Evolutionary conservation across 352 stramenopile species (phyloP), one percentile per base, ranked within the genome.

Genomic region (Pythium aphanidermatum): DNA sequence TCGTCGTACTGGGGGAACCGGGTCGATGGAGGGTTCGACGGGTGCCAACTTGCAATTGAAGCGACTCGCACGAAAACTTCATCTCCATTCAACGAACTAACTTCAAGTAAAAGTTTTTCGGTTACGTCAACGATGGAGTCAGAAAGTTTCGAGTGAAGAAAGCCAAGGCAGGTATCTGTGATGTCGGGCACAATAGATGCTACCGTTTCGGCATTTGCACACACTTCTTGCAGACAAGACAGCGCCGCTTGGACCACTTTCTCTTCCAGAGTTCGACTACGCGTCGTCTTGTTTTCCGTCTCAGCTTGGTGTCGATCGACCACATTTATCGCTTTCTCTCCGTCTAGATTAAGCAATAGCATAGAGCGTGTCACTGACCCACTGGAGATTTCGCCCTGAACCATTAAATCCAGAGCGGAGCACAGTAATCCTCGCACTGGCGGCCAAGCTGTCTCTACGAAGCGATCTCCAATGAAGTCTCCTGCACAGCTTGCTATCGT

Each of bases 381-480:
- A n/a, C n/a, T n/a, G n/a, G n/a, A n/a, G n/a, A n/a, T n/a, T n/a
- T n/a, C n/a, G n/a, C n/a, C n/a, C n/a, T n/a, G n/a, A n/a, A n/a
- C n/a, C n/a, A n/a, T n/a, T n/a, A n/a, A n/a, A n/a, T n/a, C n/a
- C n/a, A n/a, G n/a, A n/a, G n/a, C 72, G 2, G 42, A 41, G 29
- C 54, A 16, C 16, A 94, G 52, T 33, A 86, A 55, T 12, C 42
- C 46, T 26, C 57, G 60, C 12, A 90, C 46, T 6, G 61, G 35
- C 25, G 83, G 80, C 83, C 83, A 94, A n/a, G 87, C 65, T 3
- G 63, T 74, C 49, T 92, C 69, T 7, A 92, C 73, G 51, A 94
- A 92, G 3, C 73, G 65, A 35, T 89, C 76, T 23, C 68, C 79
- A 28, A 94, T 76, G 45, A 92, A 92, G 42, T 94, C 83, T 0